Evolutionary conservation across 352 stramenopile species (phyloP), one percentile per base, ranked within the genome.

Genomic region (Phytopythium boreale): DNA sequence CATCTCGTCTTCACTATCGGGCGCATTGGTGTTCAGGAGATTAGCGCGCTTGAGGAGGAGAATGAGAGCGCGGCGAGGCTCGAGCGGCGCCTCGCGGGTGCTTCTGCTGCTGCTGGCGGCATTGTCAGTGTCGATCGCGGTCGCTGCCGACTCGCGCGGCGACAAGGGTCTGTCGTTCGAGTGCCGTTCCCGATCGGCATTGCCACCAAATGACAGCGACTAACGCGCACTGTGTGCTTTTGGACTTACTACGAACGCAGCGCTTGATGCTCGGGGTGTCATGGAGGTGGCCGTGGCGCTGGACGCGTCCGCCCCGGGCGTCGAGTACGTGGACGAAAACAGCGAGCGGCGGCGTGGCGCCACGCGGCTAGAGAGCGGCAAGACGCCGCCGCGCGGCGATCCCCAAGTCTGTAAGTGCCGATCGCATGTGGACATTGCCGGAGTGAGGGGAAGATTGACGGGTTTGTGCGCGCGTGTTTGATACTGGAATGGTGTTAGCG

Each of bases 321-420:
- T 36, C 5, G 41, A 64, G 27, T 27, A 57, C 1, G 59, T 41
- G 10, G 69, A 68, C 34, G 70, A 72, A 37, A 59, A 53, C n/a
- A 46, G 17, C 51, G 76, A 75, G 58, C 29, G 49, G 4, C 12
- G 49, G 26, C 26, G 49, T 10, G 49, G 49, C 26, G 26, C 1
- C 15, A 24, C 6, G 27, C 26, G 49, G 49, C 6, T 12, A 1
- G 7, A 29, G 36, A 59, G 52, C 52, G 34, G 49, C 11, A 36
- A 46, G 6, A 36, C 9, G 44, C 44, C 9, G 44, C 44, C 20
- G 43, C 46, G 46, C 4, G 46, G 67, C 27, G 72, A 76, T 6
- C 72, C 70, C 10, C 55, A 74, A 74, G 72, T 80, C 58, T 68
- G 72, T 80, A 74, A 56, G 70, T 68, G 36, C 47, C 34, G 36